Evolutionary conservation across 2,329 filamentous ascomycete genomes (phyloP).

Genomic region (Aulographum hederae): DNA sequence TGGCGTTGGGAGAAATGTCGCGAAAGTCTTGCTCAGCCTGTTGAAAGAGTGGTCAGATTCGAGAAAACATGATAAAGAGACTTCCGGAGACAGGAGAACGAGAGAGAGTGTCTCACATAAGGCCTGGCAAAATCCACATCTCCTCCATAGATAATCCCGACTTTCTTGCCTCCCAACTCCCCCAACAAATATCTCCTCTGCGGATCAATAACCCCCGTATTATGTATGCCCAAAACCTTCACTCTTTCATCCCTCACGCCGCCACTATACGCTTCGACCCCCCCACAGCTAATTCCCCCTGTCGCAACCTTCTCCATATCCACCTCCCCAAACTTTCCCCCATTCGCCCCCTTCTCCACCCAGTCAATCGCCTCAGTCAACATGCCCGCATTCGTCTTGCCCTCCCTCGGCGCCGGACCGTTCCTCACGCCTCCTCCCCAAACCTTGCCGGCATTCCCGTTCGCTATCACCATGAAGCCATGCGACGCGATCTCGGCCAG

Average conservation of each 20-base stretch:
- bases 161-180: conserved; percentile 2
- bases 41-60: neutral
- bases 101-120: too few relatives aligned
- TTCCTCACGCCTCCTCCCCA: conserved; percentile 1
- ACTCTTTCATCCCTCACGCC: conserved; percentile 2
- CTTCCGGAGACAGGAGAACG: neutral
- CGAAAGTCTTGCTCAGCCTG: conserved; percentile 4
- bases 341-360: conserved; percentile 2
- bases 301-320: conserved; percentile 2
- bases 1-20: conserved; percentile 1
- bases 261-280: conserved; percentile 4
- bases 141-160: conserved; percentile 5
- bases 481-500: conserved; percentile 4
- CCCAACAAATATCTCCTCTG: conserved; percentile 2
- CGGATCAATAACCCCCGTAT: conserved; percentile 5
- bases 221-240: conserved; percentile 4
- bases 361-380: conserved; percentile 4
- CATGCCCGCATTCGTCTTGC: conserved; percentile 1
- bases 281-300: conserved; percentile 4
- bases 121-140: conserved; percentile 1
- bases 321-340: conserved; percentile 2
- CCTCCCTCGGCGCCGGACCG: neutral
- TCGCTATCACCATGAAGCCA: conserved; percentile 3
- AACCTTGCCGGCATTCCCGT: conserved; percentile 1
- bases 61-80: neutral